Base-by-base conservation (phyloP, 2,329 filamentous ascomycete genomes). In the Cadophora sp. region DNA sequence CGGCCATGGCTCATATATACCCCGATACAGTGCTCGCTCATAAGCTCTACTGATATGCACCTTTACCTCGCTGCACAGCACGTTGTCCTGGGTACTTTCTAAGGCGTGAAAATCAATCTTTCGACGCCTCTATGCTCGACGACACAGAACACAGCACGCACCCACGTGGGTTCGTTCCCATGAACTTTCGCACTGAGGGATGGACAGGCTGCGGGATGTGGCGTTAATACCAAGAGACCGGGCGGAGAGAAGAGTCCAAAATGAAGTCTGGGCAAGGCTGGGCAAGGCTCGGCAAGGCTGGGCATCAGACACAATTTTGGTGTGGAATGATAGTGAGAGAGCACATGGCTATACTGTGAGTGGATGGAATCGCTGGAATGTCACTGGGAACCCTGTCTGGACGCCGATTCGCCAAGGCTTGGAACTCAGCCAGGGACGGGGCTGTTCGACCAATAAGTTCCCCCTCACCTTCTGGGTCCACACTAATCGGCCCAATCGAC, bases 1-100 rank as follows among this genome's bases (percentile, higher is more conserved):
- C 7, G 51, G 14, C 51, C 27, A 55, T 55, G 51, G 51, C 27
- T 55, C 51, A 55, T 55, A 55, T 55, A 55, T 55, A 31, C 37
- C 37, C n/a, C n/a, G n/a, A n/a, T n/a, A n/a, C n/a, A n/a, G n/a
- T n/a, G n/a, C n/a, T n/a, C n/a, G n/a, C n/a, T n/a, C n/a, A n/a
- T n/a, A n/a, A n/a, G n/a, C n/a, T n/a, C n/a, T n/a, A n/a, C n/a
- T n/a, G n/a, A n/a, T n/a, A n/a, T n/a, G n/a, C n/a, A n/a, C n/a
- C n/a, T n/a, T n/a, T n/a, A n/a, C n/a, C n/a, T n/a, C n/a, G 14
- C 29, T 31, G 29, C 26, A 27, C 19, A n/a, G 27, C 37, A 9
- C 37, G 37, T 16, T 16, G 31, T n/a, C n/a, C n/a, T n/a, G n/a
- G n/a, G n/a, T n/a, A n/a, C n/a, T n/a, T n/a, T n/a, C n/a, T n/a